phyloP scores from a whole-genome alignment of 2,329 filamentous ascomycete species.

The Paecilomyces formosus region DNA sequence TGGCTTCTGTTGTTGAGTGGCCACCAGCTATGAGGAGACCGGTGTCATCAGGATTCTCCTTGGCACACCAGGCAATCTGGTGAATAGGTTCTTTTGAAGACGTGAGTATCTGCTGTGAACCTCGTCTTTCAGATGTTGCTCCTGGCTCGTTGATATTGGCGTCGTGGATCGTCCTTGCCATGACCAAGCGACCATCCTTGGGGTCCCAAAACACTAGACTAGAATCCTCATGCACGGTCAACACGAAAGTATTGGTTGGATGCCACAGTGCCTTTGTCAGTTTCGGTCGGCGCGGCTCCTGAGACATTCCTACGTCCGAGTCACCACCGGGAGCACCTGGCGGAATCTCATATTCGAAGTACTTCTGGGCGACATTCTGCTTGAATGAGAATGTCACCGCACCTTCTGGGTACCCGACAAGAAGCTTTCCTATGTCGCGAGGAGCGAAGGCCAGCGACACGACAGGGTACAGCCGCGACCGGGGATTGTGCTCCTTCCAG shows the following conservation, averaged over 20 bases:
- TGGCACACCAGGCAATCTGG: conserved; percentile 86
- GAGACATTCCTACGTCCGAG: conserved; percentile 55
- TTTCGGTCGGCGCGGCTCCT: conserved; percentile 60
- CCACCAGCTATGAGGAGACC: conserved; percentile 82
- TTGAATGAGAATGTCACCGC: conserved; percentile 93
- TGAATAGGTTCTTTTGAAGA: conserved; percentile 66
- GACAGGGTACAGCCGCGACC: conserved; percentile 56
- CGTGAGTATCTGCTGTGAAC: conserved; percentile 43
- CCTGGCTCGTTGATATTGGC: conserved; percentile 64
- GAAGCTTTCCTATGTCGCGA: conserved; percentile 79
- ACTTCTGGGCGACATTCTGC: conserved; percentile 69
- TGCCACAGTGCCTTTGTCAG: conserved; percentile 88
- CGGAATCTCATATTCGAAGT: conserved; percentile 76
- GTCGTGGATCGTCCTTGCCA: conserved; percentile 73
- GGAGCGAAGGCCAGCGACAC: conserved; percentile 81
- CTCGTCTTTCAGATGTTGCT: conserved; percentile 33
- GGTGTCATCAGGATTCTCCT: conserved; percentile 88
- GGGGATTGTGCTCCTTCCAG: conserved; percentile 68
- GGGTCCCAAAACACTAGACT: conserved; percentile 92
- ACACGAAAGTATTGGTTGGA: conserved; percentile 81
- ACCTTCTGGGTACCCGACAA: conserved; percentile 86
- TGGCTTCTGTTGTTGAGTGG: conserved; percentile 55
- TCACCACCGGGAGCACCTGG: conserved; percentile 74
- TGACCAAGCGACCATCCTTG: conserved; percentile 75
- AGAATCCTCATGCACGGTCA: conserved; percentile 83